Percentiles rank a stretch among this genome's conserved stretches.
phyloP scores from a whole-genome alignment of 331 rosid species.

The Ulmus americana region DNA sequence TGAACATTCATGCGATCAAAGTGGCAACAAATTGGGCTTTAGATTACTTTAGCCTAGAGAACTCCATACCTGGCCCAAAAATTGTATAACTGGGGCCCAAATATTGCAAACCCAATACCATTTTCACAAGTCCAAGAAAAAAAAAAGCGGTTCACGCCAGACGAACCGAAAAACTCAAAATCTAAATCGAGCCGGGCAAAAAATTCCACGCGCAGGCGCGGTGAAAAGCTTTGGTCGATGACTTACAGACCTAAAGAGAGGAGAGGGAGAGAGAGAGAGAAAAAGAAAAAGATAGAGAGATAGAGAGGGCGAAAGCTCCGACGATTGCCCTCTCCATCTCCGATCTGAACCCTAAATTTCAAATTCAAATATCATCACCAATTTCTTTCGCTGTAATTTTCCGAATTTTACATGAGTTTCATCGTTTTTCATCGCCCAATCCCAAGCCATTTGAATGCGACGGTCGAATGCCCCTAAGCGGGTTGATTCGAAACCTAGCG shows the following conservation, averaged over 20 bases:
- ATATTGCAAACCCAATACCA: background rate
- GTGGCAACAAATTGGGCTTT: no score
- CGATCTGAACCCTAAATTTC: conserved; percentile 6
- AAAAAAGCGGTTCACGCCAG: background rate
- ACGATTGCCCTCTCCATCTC: conserved; percentile 48
- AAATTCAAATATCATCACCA: background rate
- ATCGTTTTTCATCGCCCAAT: background rate
- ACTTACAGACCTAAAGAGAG: conserved; percentile 3
- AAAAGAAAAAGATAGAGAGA: conserved; percentile 29
- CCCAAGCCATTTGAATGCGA: conserved; percentile 53
- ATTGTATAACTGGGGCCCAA: background rate
- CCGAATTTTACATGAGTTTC: conserved; percentile 29
- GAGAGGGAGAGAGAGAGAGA: conserved; percentile 18
- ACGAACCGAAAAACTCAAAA: background rate
- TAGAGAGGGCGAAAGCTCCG: conserved; percentile 29
- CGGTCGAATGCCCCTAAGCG: conserved; percentile 59
- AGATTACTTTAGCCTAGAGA: background rate
- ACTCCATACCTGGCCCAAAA: background rate
- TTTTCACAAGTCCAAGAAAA: background rate
- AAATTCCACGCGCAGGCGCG: background rate
- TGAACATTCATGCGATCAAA: no score
- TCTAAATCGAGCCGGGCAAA: background rate
- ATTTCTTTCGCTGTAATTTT: background rate
- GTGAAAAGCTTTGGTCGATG: background rate
- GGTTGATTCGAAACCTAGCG: conserved; percentile 24